A percentile compares a stretch with the other conserved stretches of the same genome.
phyloP scores from a whole-genome alignment of 768 basidiomycete genomes.

The Mycena maculata region DNA sequence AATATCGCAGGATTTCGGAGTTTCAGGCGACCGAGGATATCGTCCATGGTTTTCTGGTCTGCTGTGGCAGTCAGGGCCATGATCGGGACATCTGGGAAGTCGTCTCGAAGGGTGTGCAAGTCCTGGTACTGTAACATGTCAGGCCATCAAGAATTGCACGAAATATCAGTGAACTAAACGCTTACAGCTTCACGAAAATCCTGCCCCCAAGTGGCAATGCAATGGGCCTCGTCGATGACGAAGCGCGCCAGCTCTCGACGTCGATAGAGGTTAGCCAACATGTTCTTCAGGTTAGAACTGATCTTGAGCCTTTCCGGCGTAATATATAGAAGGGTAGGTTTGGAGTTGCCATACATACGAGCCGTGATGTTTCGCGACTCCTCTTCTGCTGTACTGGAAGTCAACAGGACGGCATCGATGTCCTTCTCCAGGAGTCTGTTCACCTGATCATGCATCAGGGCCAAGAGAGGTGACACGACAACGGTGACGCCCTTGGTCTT shows the following conservation, averaged over 20 bases:
- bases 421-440: conserved; percentile 69
- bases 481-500: conserved; percentile 85
- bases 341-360: conserved; percentile 57
- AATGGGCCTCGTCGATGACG: conserved; percentile 97
- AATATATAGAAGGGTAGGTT: conserved; percentile 82
- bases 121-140: conserved; percentile 66
- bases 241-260: conserved; percentile 80
- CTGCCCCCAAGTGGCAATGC: conserved; percentile 94
- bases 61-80: conserved; percentile 99
- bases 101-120: conserved; percentile 74
- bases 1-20: conserved; percentile 70
- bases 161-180: conserved; percentile 11
- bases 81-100: conserved; percentile 86
- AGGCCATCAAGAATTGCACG: background rate
- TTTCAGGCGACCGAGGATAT: conserved; percentile 79
- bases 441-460: conserved; percentile 93
- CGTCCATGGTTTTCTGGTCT: conserved; percentile 77
- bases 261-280: conserved; percentile 69
- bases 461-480: conserved; percentile 89
- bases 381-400: conserved; percentile 59
- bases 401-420: conserved; percentile 78
- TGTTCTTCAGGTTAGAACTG: conserved; percentile 64
- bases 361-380: conserved; percentile 54
- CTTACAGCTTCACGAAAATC: conserved; percentile 88
- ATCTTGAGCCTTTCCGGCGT: conserved; percentile 91